Evolutionary conservation across 2,329 filamentous ascomycete species (phyloP), one percentile per base, ranked within the genome.

Genomic region (Teratosphaeria epicoccoides): DNA sequence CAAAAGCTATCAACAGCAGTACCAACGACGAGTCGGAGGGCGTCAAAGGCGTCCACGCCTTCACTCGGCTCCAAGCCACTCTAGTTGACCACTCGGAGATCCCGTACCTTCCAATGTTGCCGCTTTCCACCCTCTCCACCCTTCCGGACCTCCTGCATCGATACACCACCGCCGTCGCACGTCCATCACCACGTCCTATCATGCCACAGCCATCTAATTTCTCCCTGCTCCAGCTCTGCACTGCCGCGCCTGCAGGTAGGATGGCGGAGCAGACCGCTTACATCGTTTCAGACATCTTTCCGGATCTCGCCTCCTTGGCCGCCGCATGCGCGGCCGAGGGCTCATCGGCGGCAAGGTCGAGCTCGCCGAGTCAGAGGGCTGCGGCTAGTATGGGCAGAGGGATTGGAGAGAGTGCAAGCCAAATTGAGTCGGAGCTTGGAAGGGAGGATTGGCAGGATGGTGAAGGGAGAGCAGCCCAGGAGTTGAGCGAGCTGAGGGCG

Each of bases 151-250:
- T 66, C 1, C 52, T 68, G 23, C 43, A 59, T 33, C 54, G 46
- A 17, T 50, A 63, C 47, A 48, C 51, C 5, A 26, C 46, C 25
- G 52, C 24, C 55, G 37, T 57, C 29, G 11, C 23, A 3, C 52
- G 49, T 29, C 23, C 48, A 28, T n/a, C 22, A 28, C 49, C 25
- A 4, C 10, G 24, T 0, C 20, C 24, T 17, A 28, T 24, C 1
- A 28, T n/a, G 12, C 26, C 54, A 22, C 17, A 43, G n/a, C 23
- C 56, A 10, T 46, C 46, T 9, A 11, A 52, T 0, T 57, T 61
- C 49, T 55, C 59, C n/a, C 54, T 66, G 12, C 55, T 67, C 12
- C 55, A 55, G 44, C 52, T 55, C 3, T 65, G 61, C 43, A 64
- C 60, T 4, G 51, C 52, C 2, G 49, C 56, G 3, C 58, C 57